Percentiles rank a stretch among this genome's conserved stretches.
Conservation (phyloP, 2,329 filamentous ascomycete species). For the Pyricularia grisea region DNA sequence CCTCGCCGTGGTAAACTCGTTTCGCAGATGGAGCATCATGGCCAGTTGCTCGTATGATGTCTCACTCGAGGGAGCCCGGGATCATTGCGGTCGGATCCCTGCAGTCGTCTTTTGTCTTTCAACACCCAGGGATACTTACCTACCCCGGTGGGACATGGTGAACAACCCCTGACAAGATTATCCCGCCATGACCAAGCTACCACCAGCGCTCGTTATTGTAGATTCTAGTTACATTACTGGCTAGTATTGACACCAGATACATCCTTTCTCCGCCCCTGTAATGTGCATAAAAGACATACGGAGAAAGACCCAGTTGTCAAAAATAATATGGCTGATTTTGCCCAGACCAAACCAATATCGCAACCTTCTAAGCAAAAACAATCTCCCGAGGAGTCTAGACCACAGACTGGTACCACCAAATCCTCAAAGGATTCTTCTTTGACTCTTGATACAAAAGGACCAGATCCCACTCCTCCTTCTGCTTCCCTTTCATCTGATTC, state of each 20-base stretch:
- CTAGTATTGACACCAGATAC: neutral
- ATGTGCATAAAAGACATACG: neutral
- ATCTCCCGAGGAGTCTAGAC: neutral
- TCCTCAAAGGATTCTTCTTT: neutral
- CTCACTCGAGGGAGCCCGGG: neutral
- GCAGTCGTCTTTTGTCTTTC: neutral
- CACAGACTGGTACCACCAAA: neutral
- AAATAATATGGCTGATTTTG: neutral
- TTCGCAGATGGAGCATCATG: constrained; percentile 2
- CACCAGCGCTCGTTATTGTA: neutral
- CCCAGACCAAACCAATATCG: neutral
- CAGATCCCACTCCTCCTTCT: neutral
- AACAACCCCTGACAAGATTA: neutral
- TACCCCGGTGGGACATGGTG: no score
- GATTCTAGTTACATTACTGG: neutral
- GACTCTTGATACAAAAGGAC: neutral
- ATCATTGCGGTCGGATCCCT: neutral
- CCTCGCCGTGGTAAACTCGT: neutral
- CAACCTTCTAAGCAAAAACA: neutral
- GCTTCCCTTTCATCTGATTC: neutral
- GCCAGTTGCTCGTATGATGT: constrained; percentile 5
- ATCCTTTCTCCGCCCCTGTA: neutral
- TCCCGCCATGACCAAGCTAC: neutral
- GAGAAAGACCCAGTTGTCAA: neutral
- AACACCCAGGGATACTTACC: neutral